Base-by-base conservation (phyloP, 495 filamentous ascomycete genomes). In the Cudoniella acicularis region DNA sequence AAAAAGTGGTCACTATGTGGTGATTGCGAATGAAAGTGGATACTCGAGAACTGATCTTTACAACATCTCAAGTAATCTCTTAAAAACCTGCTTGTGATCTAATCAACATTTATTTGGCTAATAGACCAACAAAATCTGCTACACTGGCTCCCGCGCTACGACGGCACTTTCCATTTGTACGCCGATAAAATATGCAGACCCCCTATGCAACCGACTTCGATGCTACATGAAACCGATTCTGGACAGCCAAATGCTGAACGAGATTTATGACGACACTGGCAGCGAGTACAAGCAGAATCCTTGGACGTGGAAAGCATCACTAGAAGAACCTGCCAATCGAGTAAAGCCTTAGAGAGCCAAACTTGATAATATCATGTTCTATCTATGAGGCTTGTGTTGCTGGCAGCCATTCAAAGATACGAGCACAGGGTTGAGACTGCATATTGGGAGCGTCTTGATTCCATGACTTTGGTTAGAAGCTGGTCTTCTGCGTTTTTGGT, bases 191-290 rank as follows among this genome's bases (percentile, higher is more conserved):
- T 62, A 62, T 30, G 60, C 60, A 6, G 60, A 62, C 16, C 10
- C 54, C n/a, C 41, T 57, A 13, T 62, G 60, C 16, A 40, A 57
- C 16, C 48, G 60, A 16, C 54, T 57, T 4, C 36, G 60, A 16
- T 57, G 54, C 25, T 62, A 62, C 41, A 23, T 62, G 59, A 24
- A 36, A 25, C 59, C 52, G 1, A 52, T 46, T 18, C 22, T 56
- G 2, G 45, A 56, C 4, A 13, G 13, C 30, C 6, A 36, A 13
- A 36, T 36, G 30, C 30, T 36, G 6, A 36, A 36, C 13, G 30
- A 36, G 6, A 6, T 36, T 4, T 36, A 36, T 36, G 30, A 36
- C 30, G 30, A 36, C 4, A 36, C 6, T 36, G 30, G 4, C 13
- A 13, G 13, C 13, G 13, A 4, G 13, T 36, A 36, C 13, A 6